Conservation (phyloP, 495 filamentous ascomycete genomes). For the Aspergillus saccharolyticus region DNA sequence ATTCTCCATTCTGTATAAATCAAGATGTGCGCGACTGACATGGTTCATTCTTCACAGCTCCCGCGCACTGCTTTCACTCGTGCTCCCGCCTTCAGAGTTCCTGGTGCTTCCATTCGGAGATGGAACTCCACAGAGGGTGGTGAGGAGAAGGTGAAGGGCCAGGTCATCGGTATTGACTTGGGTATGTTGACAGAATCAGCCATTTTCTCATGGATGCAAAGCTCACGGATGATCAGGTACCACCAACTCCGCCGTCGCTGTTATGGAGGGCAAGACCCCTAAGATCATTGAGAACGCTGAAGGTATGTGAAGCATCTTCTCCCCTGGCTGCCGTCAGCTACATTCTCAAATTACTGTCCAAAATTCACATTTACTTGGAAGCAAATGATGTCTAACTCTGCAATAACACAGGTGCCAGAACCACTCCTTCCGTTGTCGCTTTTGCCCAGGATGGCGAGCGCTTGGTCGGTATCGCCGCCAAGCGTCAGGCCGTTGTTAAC, state of each 20-base stretch:
- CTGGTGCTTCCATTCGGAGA: conserved; percentile 58
- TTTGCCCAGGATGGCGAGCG: conserved; percentile 97
- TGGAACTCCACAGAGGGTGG: conserved; percentile 80
- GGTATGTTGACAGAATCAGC: conserved; percentile 54
- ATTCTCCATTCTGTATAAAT: conserved; percentile 9
- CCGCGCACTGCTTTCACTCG: conserved; percentile 46
- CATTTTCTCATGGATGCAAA: conserved; percentile 7
- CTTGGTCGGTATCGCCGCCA: conserved; percentile 94
- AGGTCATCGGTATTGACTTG: conserved; percentile 97
- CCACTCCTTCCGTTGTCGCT: conserved; percentile 94
- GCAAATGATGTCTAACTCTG: conserved; percentile 15
- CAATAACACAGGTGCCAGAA: conserved; percentile 71
- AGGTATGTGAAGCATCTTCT: conserved; percentile 53
- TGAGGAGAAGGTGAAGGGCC: conserved; percentile 86
- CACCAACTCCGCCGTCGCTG: conserved; percentile 95
- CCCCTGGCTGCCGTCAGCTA: not conserved
- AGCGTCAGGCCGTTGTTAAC: conserved; percentile 98
- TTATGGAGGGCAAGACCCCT: conserved; percentile 94
- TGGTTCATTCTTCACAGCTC: conserved; percentile 25
- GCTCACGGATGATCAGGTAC: conserved; percentile 57
- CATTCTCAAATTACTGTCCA: not conserved
- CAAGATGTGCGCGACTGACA: conserved; percentile 26
- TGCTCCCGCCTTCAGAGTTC: conserved; percentile 50
- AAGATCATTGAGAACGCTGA: conserved; percentile 98
- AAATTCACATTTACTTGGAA: not conserved